phyloP scores from a whole-genome alignment of 495 filamentous ascomycete genomes.

The Jackrogersella multiformis region DNA sequence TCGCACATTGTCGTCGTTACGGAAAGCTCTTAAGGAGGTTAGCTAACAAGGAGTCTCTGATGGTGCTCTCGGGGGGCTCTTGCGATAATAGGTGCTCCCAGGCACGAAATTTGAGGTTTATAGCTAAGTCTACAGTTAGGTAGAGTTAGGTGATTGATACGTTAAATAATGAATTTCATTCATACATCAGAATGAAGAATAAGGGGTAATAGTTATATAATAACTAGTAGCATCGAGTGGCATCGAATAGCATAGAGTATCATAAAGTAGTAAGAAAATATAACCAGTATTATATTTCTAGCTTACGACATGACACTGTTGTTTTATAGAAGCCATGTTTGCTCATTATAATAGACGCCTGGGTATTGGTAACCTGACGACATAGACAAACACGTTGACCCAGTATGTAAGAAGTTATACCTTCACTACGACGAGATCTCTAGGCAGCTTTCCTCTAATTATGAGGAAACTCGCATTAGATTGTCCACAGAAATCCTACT shows the following conservation, averaged over 20 bases:
- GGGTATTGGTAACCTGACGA: slow-evolving; percentile 23
- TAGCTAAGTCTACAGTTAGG: not conserved
- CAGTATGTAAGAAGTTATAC: slow-evolving; percentile 4
- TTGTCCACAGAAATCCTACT: slow-evolving; percentile 33
- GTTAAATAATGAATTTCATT: not conserved
- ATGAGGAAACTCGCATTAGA: slow-evolving; percentile 41
- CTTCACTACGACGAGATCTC: slow-evolving; percentile 24
- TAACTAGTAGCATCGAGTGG: too few species aligned
- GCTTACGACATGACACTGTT: slow-evolving; percentile 2
- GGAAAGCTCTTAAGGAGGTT: not conserved
- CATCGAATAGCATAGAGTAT: not conserved
- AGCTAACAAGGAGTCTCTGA: not conserved
- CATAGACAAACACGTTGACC: slow-evolving; percentile 30
- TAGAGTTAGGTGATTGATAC: not conserved
- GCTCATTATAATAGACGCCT: slow-evolving; percentile 13
- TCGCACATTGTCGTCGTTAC: slow-evolving; percentile 64
- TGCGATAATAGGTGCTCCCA: slow-evolving; percentile 5
- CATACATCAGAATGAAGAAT: slow-evolving; percentile 16
- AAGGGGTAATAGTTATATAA: not conserved
- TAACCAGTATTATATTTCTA: not conserved
- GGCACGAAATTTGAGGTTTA: not conserved
- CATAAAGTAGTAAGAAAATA: not conserved
- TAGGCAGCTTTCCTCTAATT: slow-evolving; percentile 43
- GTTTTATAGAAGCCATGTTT: slow-evolving; percentile 33
- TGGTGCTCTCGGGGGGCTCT: not conserved